Conservation (phyloP, 2,329 filamentous ascomycete genomes). For the Apiospora pterosperma region DNA sequence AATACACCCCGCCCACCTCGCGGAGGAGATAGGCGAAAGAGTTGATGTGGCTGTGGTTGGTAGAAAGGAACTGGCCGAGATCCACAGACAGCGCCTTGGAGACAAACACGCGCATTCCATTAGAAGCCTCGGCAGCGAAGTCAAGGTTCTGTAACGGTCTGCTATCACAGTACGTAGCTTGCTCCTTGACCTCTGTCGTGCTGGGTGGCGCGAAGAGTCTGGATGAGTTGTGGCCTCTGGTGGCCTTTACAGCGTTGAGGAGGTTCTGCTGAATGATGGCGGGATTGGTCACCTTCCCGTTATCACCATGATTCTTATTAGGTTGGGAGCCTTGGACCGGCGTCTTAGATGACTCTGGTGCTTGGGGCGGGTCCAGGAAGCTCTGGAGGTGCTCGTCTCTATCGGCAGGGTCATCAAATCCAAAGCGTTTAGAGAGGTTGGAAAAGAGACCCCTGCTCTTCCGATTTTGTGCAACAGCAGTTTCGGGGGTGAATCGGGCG, state of each 20-base stretch:
- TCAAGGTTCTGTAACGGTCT: slow-evolving; percentile 70
- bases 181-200: slow-evolving; percentile 73
- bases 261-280: slow-evolving; percentile 66
- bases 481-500: slow-evolving; percentile 18
- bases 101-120: slow-evolving; percentile 72
- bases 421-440: slow-evolving; percentile 63
- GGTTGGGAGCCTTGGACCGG: slow-evolving; percentile 14
- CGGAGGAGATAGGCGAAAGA: slow-evolving; percentile 66
- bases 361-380: slow-evolving; percentile 33
- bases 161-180: slow-evolving; percentile 81
- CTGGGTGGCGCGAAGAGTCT: slow-evolving; percentile 70
- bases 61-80: slow-evolving; percentile 54
- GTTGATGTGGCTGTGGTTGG: slow-evolving; percentile 61
- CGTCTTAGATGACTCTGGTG: slow-evolving; percentile 16
- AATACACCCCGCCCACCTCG: slow-evolving; percentile 70
- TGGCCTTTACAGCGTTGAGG: slow-evolving; percentile 73
- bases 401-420: slow-evolving; percentile 53
- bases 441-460: slow-evolving; percentile 61
- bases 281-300: slow-evolving; percentile 56
- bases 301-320: slow-evolving; percentile 31
- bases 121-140: slow-evolving; percentile 66
- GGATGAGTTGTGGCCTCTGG: slow-evolving; percentile 71
- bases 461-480: slow-evolving; percentile 31
- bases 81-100: slow-evolving; percentile 49
- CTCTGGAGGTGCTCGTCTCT: slow-evolving; percentile 43